Evolutionary conservation across 345 rosid genomes (phyloP).

Genomic region (Brassica nigra): DNA sequence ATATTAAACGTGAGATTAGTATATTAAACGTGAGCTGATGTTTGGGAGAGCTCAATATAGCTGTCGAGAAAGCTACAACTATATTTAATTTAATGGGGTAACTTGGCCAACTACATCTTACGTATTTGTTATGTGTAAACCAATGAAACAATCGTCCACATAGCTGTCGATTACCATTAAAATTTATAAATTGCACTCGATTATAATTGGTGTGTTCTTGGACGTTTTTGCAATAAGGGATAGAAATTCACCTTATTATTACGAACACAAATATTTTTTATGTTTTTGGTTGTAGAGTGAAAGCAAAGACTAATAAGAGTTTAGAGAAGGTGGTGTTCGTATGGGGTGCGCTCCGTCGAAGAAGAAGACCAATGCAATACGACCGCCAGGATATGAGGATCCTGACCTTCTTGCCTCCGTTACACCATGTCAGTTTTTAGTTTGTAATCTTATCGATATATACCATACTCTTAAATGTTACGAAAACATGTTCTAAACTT

Average conservation of each 20-base stretch:
- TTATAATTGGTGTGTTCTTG: slow-evolving; percentile 12
- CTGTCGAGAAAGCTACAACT: slow-evolving; percentile 35
- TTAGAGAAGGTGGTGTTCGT: slow-evolving; percentile 8
- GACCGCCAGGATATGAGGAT: slow-evolving; percentile 41
- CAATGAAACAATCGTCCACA: slow-evolving; percentile 11
- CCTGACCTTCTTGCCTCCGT: slow-evolving; percentile 38
- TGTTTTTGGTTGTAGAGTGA: slow-evolving; percentile 13
- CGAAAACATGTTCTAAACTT: background rate
- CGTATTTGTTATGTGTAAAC: slow-evolving; percentile 14
- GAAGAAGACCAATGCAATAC: slow-evolving; percentile 27
- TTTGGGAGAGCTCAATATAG: slow-evolving; percentile 13
- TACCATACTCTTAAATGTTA: background rate
- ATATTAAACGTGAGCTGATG: slow-evolving; percentile 6
- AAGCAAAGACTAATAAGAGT: slow-evolving; percentile 12
- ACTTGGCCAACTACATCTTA: slow-evolving; percentile 17
- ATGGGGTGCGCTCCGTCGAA: slow-evolving; percentile 39
- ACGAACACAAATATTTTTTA: slow-evolving; percentile 1
- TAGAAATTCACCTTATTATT: background rate
- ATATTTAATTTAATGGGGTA: slow-evolving; percentile 13
- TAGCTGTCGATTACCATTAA: slow-evolving; percentile 17
- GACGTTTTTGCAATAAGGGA: background rate
- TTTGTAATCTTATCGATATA: background rate
- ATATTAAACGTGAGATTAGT: slow-evolving; percentile 8
- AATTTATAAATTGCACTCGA: background rate
- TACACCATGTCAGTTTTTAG: slow-evolving; percentile 27